phyloP scores from a whole-genome alignment of 768 basidiomycete genomes.

The Boletus bicolor region DNA sequence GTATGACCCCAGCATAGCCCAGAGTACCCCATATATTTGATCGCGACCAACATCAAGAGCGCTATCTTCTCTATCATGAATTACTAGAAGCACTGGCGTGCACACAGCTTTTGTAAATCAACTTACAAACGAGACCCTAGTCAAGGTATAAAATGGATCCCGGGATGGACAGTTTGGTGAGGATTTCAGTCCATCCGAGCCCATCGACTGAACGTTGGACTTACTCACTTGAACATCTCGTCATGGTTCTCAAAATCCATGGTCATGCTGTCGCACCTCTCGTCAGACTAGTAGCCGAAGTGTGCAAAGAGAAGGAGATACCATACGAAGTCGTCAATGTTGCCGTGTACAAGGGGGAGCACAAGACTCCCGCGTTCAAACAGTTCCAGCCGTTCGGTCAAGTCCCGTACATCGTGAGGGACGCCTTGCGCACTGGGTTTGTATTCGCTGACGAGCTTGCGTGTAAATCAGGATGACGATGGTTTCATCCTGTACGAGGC shows the following conservation, averaged over 20 bases:
- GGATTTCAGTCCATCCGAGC: neutral
- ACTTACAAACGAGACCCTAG: neutral
- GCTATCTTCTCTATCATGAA: neutral
- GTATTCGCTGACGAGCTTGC: neutral
- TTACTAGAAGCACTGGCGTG: neutral
- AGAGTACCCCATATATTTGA: neutral
- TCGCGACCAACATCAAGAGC: neutral
- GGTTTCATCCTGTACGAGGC: slow-evolving; percentile 31
- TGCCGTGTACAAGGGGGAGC: slow-evolving; percentile 33
- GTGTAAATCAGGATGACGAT: slow-evolving; percentile 24
- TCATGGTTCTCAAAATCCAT: slow-evolving; percentile 46
- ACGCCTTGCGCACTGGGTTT: neutral
- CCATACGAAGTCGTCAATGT: slow-evolving; percentile 37
- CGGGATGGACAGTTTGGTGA: neutral
- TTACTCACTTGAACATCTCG: neutral
- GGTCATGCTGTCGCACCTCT: slow-evolving; percentile 37
- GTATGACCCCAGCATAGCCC: neutral
- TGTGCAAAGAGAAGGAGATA: slow-evolving; percentile 39
- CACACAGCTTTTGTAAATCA: neutral
- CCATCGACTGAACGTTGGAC: neutral
- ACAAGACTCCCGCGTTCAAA: slow-evolving; percentile 28
- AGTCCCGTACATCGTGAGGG: slow-evolving; percentile 32
- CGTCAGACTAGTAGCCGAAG: slow-evolving; percentile 38
- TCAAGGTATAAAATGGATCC: slow-evolving; percentile 2
- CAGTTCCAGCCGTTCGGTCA: slow-evolving; percentile 39